phyloP scores from a whole-genome alignment of 2,329 filamentous ascomycete genomes.

The Fusarium austroafricanum region DNA sequence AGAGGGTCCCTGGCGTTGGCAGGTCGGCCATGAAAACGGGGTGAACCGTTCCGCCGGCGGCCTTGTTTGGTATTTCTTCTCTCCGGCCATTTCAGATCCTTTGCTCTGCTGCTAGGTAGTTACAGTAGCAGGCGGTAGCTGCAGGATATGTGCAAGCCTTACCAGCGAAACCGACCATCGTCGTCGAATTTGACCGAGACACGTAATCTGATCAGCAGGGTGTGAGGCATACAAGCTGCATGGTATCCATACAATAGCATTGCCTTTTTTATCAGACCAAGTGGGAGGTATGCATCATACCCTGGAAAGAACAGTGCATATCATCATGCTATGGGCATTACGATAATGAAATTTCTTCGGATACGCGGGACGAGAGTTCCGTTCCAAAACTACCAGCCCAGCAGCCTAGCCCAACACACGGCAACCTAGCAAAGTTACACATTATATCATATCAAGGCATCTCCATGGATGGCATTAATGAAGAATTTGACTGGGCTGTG shows the following conservation, averaged over 20 bases:
- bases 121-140: neutral
- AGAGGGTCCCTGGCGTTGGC: slow-evolving; percentile 18
- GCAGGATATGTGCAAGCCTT: slow-evolving; percentile 1
- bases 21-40: slow-evolving; percentile 14
- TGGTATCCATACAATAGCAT: neutral
- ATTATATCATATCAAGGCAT: slow-evolving; percentile 5
- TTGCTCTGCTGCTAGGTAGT: neutral
- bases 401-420: neutral
- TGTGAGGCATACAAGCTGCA: slow-evolving; percentile 3
- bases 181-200: slow-evolving; percentile 20
- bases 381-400: slow-evolving; percentile 6
- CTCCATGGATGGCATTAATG: slow-evolving; percentile 8
- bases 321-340: slow-evolving; percentile 23
- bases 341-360: neutral
- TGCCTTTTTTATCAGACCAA: neutral
- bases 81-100: neutral
- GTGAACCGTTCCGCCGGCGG: slow-evolving; percentile 32
- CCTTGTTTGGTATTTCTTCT: slow-evolving; percentile 26
- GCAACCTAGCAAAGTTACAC: slow-evolving; percentile 13
- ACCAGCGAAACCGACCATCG: neutral
- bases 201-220: slow-evolving; percentile 24
- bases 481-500: slow-evolving; percentile 3
- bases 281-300: slow-evolving; percentile 4
- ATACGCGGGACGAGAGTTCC: slow-evolving; percentile 7
- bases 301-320: slow-evolving; percentile 3